Evolutionary conservation across 2,329 filamentous ascomycete species (phyloP), one percentile per base, ranked within the genome.

Genomic region (Clonostachys sp.): DNA sequence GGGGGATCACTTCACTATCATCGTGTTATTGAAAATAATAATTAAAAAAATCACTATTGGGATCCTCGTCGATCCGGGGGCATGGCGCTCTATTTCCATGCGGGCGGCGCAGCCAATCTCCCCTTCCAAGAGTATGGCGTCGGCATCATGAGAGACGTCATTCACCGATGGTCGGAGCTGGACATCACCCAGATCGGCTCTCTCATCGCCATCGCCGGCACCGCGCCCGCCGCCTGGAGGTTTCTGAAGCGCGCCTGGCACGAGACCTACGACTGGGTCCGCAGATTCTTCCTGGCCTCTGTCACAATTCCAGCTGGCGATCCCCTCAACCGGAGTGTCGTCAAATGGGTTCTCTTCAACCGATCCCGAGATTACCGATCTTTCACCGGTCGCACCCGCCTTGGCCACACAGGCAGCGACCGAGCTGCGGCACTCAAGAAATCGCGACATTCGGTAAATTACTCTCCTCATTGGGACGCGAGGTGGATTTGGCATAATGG

Each of bases 401-500:
- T 65, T 7, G 53, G 61, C 6, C 58, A 62, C 5, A 39, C 60
- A 17, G 54, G 55, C 13, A 50, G 62, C 14, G 68, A 71, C 35
- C 61, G 68, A 5, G 69, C 63, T 5, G 65, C 65, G 1, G 63
- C 65, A 13, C 58, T 72, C 3, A 72, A 70, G 50, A 72, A 70
- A 56, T 70, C 65, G 13, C 60, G 61, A 10, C 62, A 70, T 40
- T 57, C 66, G 2, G 58, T 73, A 3, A 68, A 73, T 49, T 75
- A 74, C 43, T 60, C 65, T 6, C 72, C 72, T 1, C 72, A 74
- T 44, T 75, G 70, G 55, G 63, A 67, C 14, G 62, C 65, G 2
- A 57, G 65, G 8, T 74, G 72, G 68, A 77, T 84, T 52, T 74
- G 73, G 64, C 73, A 76, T 53, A 59, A 65, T 6, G 65, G 71